phyloP scores from a whole-genome alignment of 352 stramenopile species.

The Phytophthora sp. region DNA sequence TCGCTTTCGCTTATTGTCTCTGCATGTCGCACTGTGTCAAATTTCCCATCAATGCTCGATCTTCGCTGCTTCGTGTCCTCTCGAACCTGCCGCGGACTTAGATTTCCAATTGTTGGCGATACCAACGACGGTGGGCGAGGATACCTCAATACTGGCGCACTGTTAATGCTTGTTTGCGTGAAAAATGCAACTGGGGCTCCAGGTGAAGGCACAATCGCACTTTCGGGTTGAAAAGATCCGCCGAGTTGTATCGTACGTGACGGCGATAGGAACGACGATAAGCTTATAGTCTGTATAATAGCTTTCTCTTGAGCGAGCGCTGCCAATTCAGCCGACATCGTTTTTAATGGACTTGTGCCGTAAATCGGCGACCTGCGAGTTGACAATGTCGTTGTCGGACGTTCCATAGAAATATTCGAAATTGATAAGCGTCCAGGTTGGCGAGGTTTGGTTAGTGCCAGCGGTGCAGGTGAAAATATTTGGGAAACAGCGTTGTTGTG shows the following conservation, averaged over 20 bases:
- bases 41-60: constrained; percentile 12
- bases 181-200: constrained; percentile 7
- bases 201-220: background rate
- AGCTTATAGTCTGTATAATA: background rate
- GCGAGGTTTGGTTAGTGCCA: background rate
- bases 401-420: constrained; percentile 8
- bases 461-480: constrained; percentile 26
- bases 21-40: constrained; percentile 8
- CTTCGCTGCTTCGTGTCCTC: constrained; percentile 9
- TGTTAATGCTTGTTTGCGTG: background rate
- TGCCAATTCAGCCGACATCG: background rate
- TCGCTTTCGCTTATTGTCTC: constrained; percentile 17
- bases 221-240: constrained; percentile 32
- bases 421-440: constrained; percentile 6
- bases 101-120: background rate
- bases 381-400: background rate
- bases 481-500: constrained; percentile 17
- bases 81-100: constrained; percentile 17
- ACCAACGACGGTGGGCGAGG: constrained; percentile 18
- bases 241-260: constrained; percentile 16
- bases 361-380: constrained; percentile 21
- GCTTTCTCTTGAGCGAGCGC: constrained; percentile 9
- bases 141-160: background rate
- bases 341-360: constrained; percentile 8
- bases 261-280: constrained; percentile 4